Conservation (phyloP, 2,329 filamentous ascomycete species). For the Aspergillus arachidicola region DNA sequence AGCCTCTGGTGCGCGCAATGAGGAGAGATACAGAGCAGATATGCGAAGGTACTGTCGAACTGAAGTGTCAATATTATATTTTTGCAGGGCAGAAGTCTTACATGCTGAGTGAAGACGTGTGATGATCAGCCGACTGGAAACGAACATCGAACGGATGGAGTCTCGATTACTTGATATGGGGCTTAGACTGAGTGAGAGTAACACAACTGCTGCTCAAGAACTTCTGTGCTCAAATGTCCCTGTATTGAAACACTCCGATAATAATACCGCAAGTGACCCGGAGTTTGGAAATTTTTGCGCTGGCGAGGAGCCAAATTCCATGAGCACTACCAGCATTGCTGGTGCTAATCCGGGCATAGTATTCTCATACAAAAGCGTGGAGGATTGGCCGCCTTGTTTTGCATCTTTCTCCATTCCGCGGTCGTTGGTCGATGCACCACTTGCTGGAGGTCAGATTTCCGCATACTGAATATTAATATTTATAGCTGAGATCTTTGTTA, state of each 20-base stretch:
- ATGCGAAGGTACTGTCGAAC: constrained; percentile 1
- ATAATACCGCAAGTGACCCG: not conserved
- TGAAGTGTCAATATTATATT: not conserved
- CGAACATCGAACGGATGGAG: constrained; percentile 20
- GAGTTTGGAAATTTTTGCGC: not conserved
- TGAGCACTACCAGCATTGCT: not conserved
- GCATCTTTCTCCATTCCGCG: constrained; percentile 15
- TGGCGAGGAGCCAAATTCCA: not conserved
- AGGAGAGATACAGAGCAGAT: constrained; percentile 1
- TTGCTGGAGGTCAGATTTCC: constrained; percentile 10
- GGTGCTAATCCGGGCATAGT: not conserved
- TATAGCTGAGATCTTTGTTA: not conserved
- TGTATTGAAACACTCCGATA: not conserved
- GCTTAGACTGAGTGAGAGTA: constrained; percentile 8
- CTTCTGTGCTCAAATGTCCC: not conserved
- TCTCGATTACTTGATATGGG: constrained; percentile 16
- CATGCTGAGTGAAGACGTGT: constrained; percentile 11
- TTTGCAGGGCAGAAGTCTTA: not conserved
- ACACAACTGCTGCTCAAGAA: not conserved
- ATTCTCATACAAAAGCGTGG: not conserved
- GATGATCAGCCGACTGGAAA: constrained; percentile 22
- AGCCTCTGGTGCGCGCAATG: constrained; percentile 2
- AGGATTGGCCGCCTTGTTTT: not conserved
- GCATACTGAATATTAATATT: not conserved
- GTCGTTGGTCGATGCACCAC: constrained; percentile 11